Evolutionary conservation across 1,139 yeast species (phyloP).

Genomic region (Saccharomycopsis crataegensis): DNA sequence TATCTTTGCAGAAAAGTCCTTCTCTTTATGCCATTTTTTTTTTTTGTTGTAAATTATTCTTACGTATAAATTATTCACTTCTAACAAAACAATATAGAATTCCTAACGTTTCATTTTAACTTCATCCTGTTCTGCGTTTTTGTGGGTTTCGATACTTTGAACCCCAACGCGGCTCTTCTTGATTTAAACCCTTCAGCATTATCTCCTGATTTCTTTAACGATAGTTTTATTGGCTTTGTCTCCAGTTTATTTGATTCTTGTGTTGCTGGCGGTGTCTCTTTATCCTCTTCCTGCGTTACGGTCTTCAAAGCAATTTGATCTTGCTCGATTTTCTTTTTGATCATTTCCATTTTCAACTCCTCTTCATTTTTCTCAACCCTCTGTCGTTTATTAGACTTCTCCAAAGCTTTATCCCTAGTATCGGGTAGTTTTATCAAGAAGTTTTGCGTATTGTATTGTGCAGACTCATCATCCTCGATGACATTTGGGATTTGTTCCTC

Average conservation of each 20-base stretch:
- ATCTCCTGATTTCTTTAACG: background rate
- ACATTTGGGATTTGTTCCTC: background rate
- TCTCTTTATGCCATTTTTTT: too few species aligned
- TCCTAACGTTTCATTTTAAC: background rate
- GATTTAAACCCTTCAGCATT: background rate
- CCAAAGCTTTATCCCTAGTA: background rate
- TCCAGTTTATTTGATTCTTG: background rate
- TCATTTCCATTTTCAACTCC: constrained; percentile 13
- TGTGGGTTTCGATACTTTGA: constrained; percentile 1
- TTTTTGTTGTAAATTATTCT: too few species aligned
- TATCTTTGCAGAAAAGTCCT: too few species aligned
- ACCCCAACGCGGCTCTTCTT: constrained; percentile 8
- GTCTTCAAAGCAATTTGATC: constrained; percentile 1
- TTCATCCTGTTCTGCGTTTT: background rate
- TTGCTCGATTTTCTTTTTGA: constrained; percentile 9
- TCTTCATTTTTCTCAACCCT: constrained; percentile 9
- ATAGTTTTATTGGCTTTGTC: constrained; percentile 11
- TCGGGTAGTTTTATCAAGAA: constrained; percentile 3
- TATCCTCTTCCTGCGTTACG: background rate
- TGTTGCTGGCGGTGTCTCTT: background rate
- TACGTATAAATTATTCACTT: too few species aligned
- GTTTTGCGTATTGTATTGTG: constrained; percentile 6
- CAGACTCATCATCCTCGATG: background rate
- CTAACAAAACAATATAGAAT: too few species aligned
- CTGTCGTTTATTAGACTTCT: background rate